Evolutionary conservation across 495 filamentous ascomycete genomes (phyloP).

Genomic region (Collariella sp.): DNA sequence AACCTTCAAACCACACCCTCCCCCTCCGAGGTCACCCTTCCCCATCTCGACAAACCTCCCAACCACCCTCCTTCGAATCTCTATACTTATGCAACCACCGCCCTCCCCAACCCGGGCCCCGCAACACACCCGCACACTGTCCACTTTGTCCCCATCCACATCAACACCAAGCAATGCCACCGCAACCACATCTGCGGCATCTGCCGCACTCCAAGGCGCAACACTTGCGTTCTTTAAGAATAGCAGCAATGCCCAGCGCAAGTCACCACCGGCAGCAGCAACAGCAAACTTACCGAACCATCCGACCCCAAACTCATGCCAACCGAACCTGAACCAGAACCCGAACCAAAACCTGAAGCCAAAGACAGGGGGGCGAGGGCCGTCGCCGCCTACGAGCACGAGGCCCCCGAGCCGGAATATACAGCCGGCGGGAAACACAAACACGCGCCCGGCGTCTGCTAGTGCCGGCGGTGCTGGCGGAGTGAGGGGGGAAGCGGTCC

Average conservation of each 20-base stretch:
- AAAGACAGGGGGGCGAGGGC: not conserved
- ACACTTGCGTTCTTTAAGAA: slow-evolving; percentile 41
- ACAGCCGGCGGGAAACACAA: not conserved
- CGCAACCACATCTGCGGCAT: slow-evolving; percentile 5
- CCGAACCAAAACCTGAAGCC: no score
- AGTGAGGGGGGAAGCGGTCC: no score
- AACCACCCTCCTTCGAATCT: not conserved
- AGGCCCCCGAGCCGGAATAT: not conserved
- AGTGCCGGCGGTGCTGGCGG: no score
- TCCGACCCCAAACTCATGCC: no score
- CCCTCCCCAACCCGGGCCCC: not conserved
- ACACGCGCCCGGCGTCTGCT: no score
- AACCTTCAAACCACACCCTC: not conserved
- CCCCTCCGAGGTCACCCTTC: not conserved
- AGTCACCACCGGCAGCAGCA: not conserved
- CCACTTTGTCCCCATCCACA: not conserved
- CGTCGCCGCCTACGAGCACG: not conserved
- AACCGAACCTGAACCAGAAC: no score
- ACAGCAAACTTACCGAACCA: no score
- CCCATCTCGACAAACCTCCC: not conserved
- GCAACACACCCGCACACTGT: not conserved
- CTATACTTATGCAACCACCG: slow-evolving; percentile 3
- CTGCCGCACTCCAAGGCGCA: slow-evolving; percentile 41
- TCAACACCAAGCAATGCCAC: not conserved
- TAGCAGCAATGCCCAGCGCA: slow-evolving; percentile 4